phyloP scores from a whole-genome alignment of 805 yeast genomes.

The Metschnikowia colocasiae region DNA sequence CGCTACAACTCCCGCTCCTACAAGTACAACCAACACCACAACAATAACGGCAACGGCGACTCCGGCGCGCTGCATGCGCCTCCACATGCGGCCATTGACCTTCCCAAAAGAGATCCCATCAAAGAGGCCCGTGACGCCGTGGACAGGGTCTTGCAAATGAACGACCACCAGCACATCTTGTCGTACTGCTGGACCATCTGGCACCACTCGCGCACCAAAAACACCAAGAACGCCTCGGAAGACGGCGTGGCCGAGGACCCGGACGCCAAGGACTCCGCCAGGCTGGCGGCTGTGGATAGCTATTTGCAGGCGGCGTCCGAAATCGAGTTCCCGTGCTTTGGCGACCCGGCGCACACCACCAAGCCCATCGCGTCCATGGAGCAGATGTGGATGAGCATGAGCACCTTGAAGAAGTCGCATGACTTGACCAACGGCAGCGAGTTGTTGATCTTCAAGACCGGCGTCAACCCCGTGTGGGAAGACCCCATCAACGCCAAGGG shows the following conservation, averaged over 20 bases:
- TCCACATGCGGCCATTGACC: conserved; percentile 16
- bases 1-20: conserved; percentile 9
- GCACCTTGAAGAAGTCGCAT: conserved; percentile 36
- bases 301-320: conserved; percentile 47
- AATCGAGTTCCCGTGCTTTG: conserved; percentile 35
- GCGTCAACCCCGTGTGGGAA: conserved; percentile 66
- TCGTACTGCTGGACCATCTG: conserved; percentile 50
- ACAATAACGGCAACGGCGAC: conserved; percentile 2
- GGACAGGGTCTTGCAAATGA: conserved; percentile 8
- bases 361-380: conserved; percentile 45
- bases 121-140: conserved; percentile 33
- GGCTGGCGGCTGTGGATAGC: conserved; percentile 35
- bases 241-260: conserved; percentile 13
- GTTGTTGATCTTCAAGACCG: conserved; percentile 53
- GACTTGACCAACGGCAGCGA: conserved; percentile 48
- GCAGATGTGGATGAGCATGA: conserved; percentile 48
- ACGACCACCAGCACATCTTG: conserved; percentile 33
- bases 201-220: conserved; percentile 40
- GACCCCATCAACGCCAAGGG: conserved; percentile 58
- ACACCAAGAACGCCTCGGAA: conserved; percentile 17
- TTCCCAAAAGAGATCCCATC: conserved; percentile 36
- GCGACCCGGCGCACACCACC: conserved; percentile 16
- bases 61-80: not conserved
- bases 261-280: conserved; percentile 11
- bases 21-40: conserved; percentile 8